Conservation (phyloP, 208 protist genomes). For the Leishmania arabica region DNA sequence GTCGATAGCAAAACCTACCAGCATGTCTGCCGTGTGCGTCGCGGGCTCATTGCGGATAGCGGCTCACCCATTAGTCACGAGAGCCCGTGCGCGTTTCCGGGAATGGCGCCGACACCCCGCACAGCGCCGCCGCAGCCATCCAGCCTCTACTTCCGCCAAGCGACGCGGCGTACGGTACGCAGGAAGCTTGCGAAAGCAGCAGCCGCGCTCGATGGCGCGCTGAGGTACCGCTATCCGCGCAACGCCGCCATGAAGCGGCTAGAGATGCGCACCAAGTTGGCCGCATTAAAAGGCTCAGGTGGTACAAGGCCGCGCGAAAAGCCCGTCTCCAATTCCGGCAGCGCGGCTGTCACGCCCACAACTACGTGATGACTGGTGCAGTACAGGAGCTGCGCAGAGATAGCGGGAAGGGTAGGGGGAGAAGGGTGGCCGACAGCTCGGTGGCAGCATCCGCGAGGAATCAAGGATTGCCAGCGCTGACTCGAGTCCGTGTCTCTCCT, state of each 20-base stretch:
- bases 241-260: slow-evolving; percentile 6
- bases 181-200: slow-evolving; percentile 24
- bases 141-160: slow-evolving; percentile 30
- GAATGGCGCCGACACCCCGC: neutral
- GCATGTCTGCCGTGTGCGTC: slow-evolving; percentile 24
- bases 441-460: neutral
- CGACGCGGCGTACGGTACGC: slow-evolving; percentile 13
- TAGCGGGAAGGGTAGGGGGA: neutral
- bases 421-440: neutral
- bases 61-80: slow-evolving; percentile 13
- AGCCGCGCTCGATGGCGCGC: slow-evolving; percentile 17
- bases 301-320: neutral
- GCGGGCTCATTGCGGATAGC: slow-evolving; percentile 17
- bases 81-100: neutral
- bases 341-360: slow-evolving; percentile 1
- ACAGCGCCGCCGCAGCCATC: slow-evolving; percentile 11
- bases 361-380: neutral
- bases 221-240: slow-evolving; percentile 19
- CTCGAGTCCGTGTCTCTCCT: neutral
- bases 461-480: neutral
- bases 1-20: slow-evolving; percentile 24
- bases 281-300: neutral
- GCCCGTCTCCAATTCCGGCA: neutral
- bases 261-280: neutral
- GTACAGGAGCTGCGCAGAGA: neutral